Conservation (phyloP, 2,329 filamentous ascomycete genomes). For the Phoma sp. region DNA sequence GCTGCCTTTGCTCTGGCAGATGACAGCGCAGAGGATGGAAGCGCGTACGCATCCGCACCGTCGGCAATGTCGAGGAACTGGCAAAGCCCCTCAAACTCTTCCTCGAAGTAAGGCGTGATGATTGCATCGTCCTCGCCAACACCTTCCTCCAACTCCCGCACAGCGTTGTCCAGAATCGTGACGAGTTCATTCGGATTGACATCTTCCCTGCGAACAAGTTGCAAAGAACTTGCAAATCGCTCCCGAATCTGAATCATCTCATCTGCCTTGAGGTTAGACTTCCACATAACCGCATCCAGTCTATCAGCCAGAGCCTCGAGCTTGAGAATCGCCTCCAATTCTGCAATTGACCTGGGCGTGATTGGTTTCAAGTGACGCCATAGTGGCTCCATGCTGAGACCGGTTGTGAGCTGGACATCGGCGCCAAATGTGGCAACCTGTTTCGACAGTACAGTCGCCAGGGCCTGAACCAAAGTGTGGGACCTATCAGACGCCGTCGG, state of each 20-base stretch:
- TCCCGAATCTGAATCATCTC: constrained; percentile 47
- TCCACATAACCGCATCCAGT: constrained; percentile 53
- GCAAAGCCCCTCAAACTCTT: constrained; percentile 47
- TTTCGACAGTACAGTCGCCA: constrained; percentile 34
- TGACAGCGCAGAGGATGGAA: constrained; percentile 21
- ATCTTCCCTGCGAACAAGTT: constrained; percentile 38
- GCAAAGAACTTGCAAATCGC: constrained; percentile 42
- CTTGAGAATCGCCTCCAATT: constrained; percentile 48
- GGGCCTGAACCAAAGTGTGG: constrained; percentile 28
- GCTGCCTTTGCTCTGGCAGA: constrained; percentile 35
- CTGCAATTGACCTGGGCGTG: constrained; percentile 51
- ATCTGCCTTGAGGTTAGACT: constrained; percentile 36
- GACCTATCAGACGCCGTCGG: constrained; percentile 8
- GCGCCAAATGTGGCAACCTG: constrained; percentile 62
- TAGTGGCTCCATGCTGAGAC: constrained; percentile 78
- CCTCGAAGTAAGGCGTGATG: constrained; percentile 44
- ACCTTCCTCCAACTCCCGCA: constrained; percentile 39
- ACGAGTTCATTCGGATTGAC: constrained; percentile 41
- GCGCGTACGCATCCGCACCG: constrained; percentile 12
- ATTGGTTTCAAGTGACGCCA: constrained; percentile 76
- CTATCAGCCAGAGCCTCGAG: constrained; percentile 55
- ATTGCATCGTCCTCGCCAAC: constrained; percentile 35
- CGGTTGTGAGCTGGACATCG: constrained; percentile 75
- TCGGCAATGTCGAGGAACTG: constrained; percentile 43
- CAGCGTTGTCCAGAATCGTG: constrained; percentile 32